Evolutionary conservation across 345 rosid species (phyloP).

Genomic region (Trapa incisa): DNA sequence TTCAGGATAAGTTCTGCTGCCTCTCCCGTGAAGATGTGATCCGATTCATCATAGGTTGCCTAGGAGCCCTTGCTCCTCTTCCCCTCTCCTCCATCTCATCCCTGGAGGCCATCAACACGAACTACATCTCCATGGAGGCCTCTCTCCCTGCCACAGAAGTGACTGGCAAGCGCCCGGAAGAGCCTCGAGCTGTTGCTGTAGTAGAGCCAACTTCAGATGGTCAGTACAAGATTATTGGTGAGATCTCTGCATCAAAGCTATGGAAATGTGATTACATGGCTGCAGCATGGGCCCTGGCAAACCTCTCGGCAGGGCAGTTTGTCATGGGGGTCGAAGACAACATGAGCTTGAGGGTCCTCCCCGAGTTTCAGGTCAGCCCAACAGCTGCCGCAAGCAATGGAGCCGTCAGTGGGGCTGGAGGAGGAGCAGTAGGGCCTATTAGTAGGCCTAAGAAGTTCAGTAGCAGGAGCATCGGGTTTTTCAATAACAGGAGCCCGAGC

Average conservation of each 20-base stretch:
- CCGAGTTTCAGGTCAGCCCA: conserved; percentile 39
- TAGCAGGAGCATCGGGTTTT: conserved; percentile 86
- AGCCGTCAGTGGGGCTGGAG: conserved; percentile 7
- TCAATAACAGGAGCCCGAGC: conserved; percentile 38
- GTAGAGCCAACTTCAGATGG: conserved; percentile 54
- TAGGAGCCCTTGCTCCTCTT: conserved; percentile 90
- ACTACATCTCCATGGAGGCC: conserved; percentile 53
- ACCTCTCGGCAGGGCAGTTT: conserved; percentile 83
- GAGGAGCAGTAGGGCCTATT: conserved; percentile 13
- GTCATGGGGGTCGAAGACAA: conserved; percentile 95
- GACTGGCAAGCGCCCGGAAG: conserved; percentile 35
- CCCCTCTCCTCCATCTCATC: conserved; percentile 75
- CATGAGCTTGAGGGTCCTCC: conserved; percentile 43
- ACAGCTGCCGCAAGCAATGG: conserved; percentile 22
- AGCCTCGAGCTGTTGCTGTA: conserved; percentile 70
- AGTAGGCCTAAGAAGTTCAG: conserved; percentile 60
- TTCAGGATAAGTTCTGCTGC: conserved; percentile 73
- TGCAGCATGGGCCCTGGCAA: conserved; percentile 93
- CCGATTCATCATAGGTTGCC: conserved; percentile 88
- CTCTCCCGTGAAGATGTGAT: conserved; percentile 90
- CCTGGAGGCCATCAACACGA: conserved; percentile 54
- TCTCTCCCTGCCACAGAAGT: conserved; percentile 63
- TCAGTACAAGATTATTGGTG: conserved; percentile 63
- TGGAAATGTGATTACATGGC: conserved; percentile 93
- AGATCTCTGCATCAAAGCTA: conserved; percentile 79